Evolutionary conservation across 371 early-diverging fungal species (phyloP).

Genomic region (Amoeboaphelidium protococcarum): DNA sequence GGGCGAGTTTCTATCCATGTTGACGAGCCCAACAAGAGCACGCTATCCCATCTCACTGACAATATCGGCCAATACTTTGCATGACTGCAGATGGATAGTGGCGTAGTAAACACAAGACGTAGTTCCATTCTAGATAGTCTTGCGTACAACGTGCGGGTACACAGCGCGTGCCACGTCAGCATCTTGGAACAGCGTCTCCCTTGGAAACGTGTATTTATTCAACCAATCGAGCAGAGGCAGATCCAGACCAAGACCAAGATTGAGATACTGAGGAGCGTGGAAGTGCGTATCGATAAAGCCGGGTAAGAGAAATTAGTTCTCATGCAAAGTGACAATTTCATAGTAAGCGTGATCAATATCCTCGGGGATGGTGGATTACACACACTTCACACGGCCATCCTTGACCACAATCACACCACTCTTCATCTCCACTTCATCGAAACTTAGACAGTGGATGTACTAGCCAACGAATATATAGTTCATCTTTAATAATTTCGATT

Average conservation of each 20-base stretch:
- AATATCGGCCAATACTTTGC: slow-evolving; percentile 33
- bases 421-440: too few species aligned
- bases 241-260: slow-evolving; percentile 60
- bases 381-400: too few species aligned
- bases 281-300: slow-evolving; percentile 73
- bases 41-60: slow-evolving; percentile 49
- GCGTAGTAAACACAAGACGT: slow-evolving; percentile 69
- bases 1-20: slow-evolving; percentile 71
- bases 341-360: too few species aligned
- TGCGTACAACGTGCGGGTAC: slow-evolving; percentile 31
- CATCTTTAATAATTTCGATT: too few species aligned
- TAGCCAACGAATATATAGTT: too few species aligned
- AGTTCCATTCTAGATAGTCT: slow-evolving; percentile 28
- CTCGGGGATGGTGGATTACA: too few species aligned
- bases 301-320: slow-evolving; percentile 46
- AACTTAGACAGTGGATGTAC: too few species aligned
- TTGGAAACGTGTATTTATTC: slow-evolving; percentile 47
- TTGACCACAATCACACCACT: too few species aligned
- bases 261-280: slow-evolving; percentile 82
- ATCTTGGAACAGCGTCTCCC: slow-evolving; percentile 37
- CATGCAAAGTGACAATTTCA: too few species aligned
- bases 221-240: slow-evolving; percentile 72
- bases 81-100: slow-evolving; percentile 50
- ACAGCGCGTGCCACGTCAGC: slow-evolving; percentile 25
- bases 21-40: slow-evolving; percentile 72